Evolutionary conservation across 2,329 filamentous ascomycete species (phyloP), one percentile per base, ranked within the genome.

Genomic region (Alternaria triticina): DNA sequence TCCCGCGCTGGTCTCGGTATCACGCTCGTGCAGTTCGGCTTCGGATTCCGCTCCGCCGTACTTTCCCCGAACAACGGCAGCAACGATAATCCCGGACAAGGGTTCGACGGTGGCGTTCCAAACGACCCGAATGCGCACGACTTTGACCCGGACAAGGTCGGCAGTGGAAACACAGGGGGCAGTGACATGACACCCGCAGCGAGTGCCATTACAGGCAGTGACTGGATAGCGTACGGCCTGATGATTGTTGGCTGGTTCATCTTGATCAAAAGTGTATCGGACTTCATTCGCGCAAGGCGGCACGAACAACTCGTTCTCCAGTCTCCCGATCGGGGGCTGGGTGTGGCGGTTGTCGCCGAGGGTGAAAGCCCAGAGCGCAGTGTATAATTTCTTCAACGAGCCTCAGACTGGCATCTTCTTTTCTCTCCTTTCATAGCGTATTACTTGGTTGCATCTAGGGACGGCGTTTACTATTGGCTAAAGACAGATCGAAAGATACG

Each of bases 231-330:
- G 11, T 99, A 98, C 74, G 85, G 92, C 15, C 82, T 99, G 51
- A 99, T 99, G 96, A 92, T 99, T 76, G 91, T 97, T 2, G 96
- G 96, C 6, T 99, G 96, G 96, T 98, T 98, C 76, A 94, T 99
- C 66, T 84, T 99, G 66, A 98, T 99, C 77, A 89, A 94, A 80
- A 90, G 94, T n/a, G 89, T 97, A 17, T 94, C 91, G 72, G 94
- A 98, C 78, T 99, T 96, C 77, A 82, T 98, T 66, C 88, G 90
- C 70, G 96, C 94, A 40, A 87, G 95, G 77, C 87, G 93, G 75
- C 96, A 98, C 77, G 96, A 99, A 82, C 92, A 96, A 79, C 84
- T 99, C 54, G 93, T 99, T 6, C 83, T 97, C 69, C 94, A 97
- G 78, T 97, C 93, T 77, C 96, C 96, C 0, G 94, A 97, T 73